Percentiles rank a stretch among this genome's conserved stretches.
phyloP scores from a whole-genome alignment of 2,329 filamentous ascomycete species.

The Ceratocystis albifundus region DNA sequence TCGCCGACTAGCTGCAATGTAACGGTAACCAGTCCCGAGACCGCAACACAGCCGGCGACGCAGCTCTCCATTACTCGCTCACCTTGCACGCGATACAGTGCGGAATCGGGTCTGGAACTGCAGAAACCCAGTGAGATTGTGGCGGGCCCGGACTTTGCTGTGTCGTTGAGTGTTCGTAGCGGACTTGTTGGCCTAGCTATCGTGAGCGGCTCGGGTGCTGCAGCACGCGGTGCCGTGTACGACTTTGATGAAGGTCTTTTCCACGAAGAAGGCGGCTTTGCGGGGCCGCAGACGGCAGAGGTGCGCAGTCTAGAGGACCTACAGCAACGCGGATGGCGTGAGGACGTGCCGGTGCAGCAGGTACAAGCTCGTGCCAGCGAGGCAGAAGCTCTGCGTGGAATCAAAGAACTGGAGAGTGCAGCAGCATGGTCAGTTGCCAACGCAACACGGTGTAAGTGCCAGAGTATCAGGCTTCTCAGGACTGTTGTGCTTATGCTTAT shows the following conservation, averaged over 20 bases:
- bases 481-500: neutral
- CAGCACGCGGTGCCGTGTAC: neutral
- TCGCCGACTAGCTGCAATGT: neutral
- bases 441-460: conserved; percentile 20
- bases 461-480: neutral
- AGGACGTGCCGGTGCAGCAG: neutral
- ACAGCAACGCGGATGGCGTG: neutral
- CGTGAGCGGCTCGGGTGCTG: neutral
- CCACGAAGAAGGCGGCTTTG: neutral
- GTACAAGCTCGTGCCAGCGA: neutral
- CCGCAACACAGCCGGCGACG: neutral
- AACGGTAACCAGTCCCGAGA: neutral
- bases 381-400: neutral
- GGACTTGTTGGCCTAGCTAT: conserved; percentile 5
- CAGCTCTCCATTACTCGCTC: neutral
- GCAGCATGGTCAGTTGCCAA: conserved; percentile 22
- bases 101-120: neutral
- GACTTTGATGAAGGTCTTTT: neutral
- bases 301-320: neutral
- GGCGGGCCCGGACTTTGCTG: neutral
- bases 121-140: neutral
- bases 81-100: neutral
- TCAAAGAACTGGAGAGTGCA: conserved; percentile 15
- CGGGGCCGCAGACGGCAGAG: conserved; percentile 10
- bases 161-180: neutral